Conservation (phyloP, 768 basidiomycete genomes). For the Clitopilus hobsonii region DNA sequence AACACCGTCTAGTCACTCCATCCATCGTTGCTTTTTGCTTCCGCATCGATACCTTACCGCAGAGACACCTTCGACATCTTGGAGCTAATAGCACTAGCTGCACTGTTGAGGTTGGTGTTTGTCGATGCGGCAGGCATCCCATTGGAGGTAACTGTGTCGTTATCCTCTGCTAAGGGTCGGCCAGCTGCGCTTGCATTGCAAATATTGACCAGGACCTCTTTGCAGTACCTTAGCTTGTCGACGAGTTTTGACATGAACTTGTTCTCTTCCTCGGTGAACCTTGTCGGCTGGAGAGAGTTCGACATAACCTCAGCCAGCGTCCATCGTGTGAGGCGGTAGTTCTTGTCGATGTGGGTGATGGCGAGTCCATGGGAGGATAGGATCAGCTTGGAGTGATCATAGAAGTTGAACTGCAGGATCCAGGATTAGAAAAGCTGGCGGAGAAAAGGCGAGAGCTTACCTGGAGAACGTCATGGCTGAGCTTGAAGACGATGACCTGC, state of each 20-base stretch:
- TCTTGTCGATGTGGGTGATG: conserved; percentile 90
- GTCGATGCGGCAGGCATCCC: background rate
- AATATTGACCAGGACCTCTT: conserved; percentile 76
- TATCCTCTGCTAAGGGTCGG: conserved; percentile 20
- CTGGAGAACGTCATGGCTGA: conserved; percentile 95
- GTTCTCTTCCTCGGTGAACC: conserved; percentile 27
- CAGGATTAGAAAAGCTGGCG: conserved; percentile 5
- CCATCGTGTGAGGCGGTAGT: conserved; percentile 72
- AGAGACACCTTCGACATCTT: conserved; percentile 13
- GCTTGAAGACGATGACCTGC: conserved; percentile 92
- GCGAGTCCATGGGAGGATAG: conserved; percentile 75
- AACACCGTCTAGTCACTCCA: background rate
- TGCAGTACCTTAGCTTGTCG: conserved; percentile 83
- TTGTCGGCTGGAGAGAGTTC: conserved; percentile 30
- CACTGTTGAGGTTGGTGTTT: background rate
- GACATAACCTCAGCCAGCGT: conserved; percentile 69
- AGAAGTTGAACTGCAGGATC: conserved; percentile 85
- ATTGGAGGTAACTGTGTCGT: conserved; percentile 1
- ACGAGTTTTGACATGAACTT: conserved; percentile 63
- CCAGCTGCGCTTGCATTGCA: conserved; percentile 49
- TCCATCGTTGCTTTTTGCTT: background rate
- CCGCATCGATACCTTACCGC: conserved; percentile 6
- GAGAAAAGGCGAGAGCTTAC: conserved; percentile 33
- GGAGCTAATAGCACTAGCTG: conserved; percentile 3
- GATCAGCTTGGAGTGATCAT: conserved; percentile 94